Percentiles rank a stretch among this genome's conserved stretches.
These are phyloP conservation scores for Mortierella alpina DNA, from an alignment of 192 early-diverging fungal genomes.

Conservation along the genomic window DNA sequence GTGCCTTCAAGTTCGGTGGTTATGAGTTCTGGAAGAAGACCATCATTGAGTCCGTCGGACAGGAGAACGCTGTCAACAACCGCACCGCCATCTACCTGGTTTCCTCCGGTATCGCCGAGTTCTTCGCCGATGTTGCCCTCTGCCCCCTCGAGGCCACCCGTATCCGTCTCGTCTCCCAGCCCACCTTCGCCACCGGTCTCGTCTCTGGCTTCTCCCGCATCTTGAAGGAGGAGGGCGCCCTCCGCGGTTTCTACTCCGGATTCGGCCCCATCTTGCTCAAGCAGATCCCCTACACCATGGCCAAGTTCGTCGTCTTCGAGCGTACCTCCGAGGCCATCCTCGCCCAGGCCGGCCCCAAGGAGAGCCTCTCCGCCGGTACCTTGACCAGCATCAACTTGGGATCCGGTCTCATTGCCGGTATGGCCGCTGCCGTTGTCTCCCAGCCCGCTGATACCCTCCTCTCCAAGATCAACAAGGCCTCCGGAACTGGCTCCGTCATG, in stretches of 20 bases:
- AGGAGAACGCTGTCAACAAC: slow-evolving; percentile 70
- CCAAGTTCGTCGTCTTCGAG: slow-evolving; percentile 84
- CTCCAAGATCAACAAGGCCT: slow-evolving; percentile 79
- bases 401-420: slow-evolving; percentile 76
- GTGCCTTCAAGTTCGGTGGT: slow-evolving; percentile 80
- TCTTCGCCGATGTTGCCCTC: slow-evolving; percentile 83
- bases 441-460: slow-evolving; percentile 78
- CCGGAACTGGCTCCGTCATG: slow-evolving; percentile 70
- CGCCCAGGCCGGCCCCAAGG: slow-evolving; percentile 58
- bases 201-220: slow-evolving; percentile 71
- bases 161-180: slow-evolving; percentile 82
- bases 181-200: slow-evolving; percentile 76
- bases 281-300: slow-evolving; percentile 89
- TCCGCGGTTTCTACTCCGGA: slow-evolving; percentile 84
- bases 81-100: slow-evolving; percentile 78
- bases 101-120: slow-evolving; percentile 78
- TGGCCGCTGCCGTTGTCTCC: slow-evolving; percentile 73
- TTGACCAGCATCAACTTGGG: slow-evolving; percentile 68
- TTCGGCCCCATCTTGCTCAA: slow-evolving; percentile 84
- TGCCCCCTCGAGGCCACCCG: slow-evolving; percentile 85
- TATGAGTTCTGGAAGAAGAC: slow-evolving; percentile 80
- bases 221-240: slow-evolving; percentile 76
- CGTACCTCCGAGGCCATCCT: slow-evolving; percentile 65
- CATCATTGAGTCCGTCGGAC: slow-evolving; percentile 64
- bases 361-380: slow-evolving; percentile 57